Conservation (phyloP, 257 asterid genomes). For the Nyctanthes arbortristis region DNA sequence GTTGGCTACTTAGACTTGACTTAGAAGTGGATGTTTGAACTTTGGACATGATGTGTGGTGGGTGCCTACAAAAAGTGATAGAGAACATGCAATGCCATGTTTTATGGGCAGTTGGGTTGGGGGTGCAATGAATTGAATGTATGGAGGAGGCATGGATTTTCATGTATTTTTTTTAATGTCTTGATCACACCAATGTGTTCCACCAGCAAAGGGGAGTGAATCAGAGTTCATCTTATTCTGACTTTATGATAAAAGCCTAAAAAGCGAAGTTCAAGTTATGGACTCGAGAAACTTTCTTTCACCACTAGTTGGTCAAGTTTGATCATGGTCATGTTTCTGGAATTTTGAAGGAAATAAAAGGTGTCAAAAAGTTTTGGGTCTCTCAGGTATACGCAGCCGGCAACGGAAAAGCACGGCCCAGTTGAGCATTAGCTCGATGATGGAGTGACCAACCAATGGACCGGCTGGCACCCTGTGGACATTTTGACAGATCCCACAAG, state of each 20-base stretch:
- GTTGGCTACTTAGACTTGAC: not conserved
- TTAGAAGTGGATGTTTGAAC: conserved; percentile 26
- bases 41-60: conserved; percentile 25
- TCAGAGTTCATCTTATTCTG: not conserved
- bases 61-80: not conserved
- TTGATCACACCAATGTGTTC: not conserved
- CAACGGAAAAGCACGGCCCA: not conserved
- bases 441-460: not conserved
- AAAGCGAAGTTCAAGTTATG: too few relatives aligned
- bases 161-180: conserved; percentile 27
- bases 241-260: too few relatives aligned
- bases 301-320: not conserved
- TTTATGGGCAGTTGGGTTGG: conserved; percentile 22
- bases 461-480: not conserved
- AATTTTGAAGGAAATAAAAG: not conserved
- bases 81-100: conserved; percentile 12
- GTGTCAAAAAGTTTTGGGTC: not conserved
- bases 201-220: conserved; percentile 16
- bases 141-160: conserved; percentile 33
- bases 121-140: conserved; percentile 40
- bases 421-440: not conserved
- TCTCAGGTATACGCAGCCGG: not conserved
- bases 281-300: not conserved
- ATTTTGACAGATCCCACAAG: too few relatives aligned
- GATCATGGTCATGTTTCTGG: not conserved